Conservation (phyloP, 495 filamentous ascomycete species). For the Penicillium cinerascens region DNA sequence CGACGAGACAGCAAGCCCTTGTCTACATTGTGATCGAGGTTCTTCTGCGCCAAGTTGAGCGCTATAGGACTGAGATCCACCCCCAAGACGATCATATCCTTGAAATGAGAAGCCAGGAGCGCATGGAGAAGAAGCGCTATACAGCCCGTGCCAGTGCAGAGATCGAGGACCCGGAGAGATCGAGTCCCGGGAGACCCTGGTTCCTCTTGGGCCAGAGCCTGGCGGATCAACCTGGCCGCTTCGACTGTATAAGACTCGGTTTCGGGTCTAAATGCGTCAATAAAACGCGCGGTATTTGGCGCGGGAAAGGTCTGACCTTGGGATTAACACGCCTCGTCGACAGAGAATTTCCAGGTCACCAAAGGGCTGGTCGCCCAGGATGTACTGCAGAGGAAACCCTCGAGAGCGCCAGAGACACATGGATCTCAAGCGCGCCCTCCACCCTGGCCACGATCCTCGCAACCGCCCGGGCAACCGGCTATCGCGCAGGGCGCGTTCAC, state of each 20-base stretch:
- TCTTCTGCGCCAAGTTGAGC: slow-evolving; percentile 56
- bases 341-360: slow-evolving; percentile 78
- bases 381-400: slow-evolving; percentile 82
- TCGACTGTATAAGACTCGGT: slow-evolving; percentile 66
- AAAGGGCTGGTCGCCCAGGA: slow-evolving; percentile 86
- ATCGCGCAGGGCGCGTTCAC: slow-evolving; percentile 51
- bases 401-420: slow-evolving; percentile 56
- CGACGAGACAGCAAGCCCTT: slow-evolving; percentile 20
- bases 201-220: neutral
- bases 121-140: slow-evolving; percentile 72
- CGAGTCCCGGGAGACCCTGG: neutral
- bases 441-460: slow-evolving; percentile 9
- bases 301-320: slow-evolving; percentile 50
- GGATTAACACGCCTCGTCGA: slow-evolving; percentile 74
- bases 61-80: slow-evolving; percentile 47
- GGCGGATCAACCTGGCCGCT: slow-evolving; percentile 48
- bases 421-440: slow-evolving; percentile 34
- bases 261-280: slow-evolving; percentile 50
- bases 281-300: neutral
- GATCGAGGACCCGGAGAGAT: slow-evolving; percentile 64
- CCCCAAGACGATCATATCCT: slow-evolving; percentile 35
- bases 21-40: slow-evolving; percentile 53
- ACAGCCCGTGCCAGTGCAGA: slow-evolving; percentile 90
- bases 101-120: slow-evolving; percentile 40
- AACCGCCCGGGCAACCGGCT: slow-evolving; percentile 5